phyloP scores from a whole-genome alignment of 2,329 filamentous ascomycete genomes.

The Diaporthe citriasiana region DNA sequence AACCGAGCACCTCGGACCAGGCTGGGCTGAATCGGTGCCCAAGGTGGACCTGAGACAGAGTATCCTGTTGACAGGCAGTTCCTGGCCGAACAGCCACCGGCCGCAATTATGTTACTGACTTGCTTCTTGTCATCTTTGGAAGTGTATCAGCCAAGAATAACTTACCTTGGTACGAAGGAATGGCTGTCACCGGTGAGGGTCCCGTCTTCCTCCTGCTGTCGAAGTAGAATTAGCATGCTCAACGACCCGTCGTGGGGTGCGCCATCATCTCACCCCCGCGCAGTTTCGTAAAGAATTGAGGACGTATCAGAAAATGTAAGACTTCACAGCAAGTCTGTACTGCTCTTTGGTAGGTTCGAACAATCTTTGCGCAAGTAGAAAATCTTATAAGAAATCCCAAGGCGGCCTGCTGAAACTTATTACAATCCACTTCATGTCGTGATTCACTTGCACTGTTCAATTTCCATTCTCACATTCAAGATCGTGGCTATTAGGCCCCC shows the following conservation, averaged over 20 bases:
- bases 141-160: neutral
- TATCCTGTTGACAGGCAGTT: neutral
- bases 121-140: neutral
- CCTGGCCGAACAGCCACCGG: neutral
- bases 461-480: neutral
- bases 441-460: neutral
- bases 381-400: neutral
- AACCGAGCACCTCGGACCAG: neutral
- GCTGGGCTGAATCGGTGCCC: neutral
- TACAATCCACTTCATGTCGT: neutral
- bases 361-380: neutral
- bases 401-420: neutral
- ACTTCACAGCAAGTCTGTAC: neutral
- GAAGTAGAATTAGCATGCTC: neutral
- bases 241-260: neutral
- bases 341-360: too few species aligned
- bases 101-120: neutral
- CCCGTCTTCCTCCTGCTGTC: neutral
- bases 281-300: neutral
- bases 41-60: neutral
- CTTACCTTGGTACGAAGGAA: neutral
- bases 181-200: slow-evolving; percentile 3
- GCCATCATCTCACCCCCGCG: too few species aligned
- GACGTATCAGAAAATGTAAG: neutral
- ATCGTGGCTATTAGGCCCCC: neutral